These are phyloP conservation scores for Ascochyta koolunga DNA, from an alignment of 2,329 filamentous ascomycete genomes.

Conservation along the genomic window DNA sequence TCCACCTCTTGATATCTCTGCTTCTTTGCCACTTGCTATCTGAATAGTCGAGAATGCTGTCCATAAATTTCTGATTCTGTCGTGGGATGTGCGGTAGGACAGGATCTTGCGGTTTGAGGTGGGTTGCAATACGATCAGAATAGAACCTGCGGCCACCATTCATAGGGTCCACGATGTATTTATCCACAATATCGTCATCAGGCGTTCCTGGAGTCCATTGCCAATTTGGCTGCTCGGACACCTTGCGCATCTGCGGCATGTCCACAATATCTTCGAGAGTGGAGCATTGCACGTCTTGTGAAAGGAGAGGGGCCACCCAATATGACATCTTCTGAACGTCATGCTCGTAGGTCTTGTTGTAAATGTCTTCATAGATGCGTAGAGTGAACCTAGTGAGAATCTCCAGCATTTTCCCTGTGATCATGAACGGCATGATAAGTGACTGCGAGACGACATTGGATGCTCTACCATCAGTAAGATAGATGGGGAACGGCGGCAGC, in stretches of 20 bases:
- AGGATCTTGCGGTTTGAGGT: slow-evolving; percentile 68
- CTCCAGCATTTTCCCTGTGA: slow-evolving; percentile 55
- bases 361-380: slow-evolving; percentile 79
- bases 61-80: slow-evolving; percentile 39
- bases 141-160: slow-evolving; percentile 66
- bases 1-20: slow-evolving; percentile 56
- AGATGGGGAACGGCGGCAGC: slow-evolving; percentile 73
- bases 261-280: slow-evolving; percentile 57
- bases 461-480: slow-evolving; percentile 67
- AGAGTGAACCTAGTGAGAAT: slow-evolving; percentile 75
- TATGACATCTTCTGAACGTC: slow-evolving; percentile 74
- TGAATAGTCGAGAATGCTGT: slow-evolving; percentile 81
- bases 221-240: slow-evolving; percentile 49
- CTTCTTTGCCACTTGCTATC: slow-evolving; percentile 74
- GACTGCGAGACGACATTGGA: slow-evolving; percentile 63
- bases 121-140: slow-evolving; percentile 52
- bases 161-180: slow-evolving; percentile 63
- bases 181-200: slow-evolving; percentile 51
- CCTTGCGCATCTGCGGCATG: slow-evolving; percentile 62
- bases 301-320: slow-evolving; percentile 71
- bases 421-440: slow-evolving; percentile 52
- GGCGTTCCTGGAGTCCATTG: slow-evolving; percentile 54
- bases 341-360: slow-evolving; percentile 82
- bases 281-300: background rate
- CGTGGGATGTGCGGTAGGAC: slow-evolving; percentile 63